phyloP scores from a whole-genome alignment of 2,329 filamentous ascomycete genomes.

The Cladosporium sp. region DNA sequence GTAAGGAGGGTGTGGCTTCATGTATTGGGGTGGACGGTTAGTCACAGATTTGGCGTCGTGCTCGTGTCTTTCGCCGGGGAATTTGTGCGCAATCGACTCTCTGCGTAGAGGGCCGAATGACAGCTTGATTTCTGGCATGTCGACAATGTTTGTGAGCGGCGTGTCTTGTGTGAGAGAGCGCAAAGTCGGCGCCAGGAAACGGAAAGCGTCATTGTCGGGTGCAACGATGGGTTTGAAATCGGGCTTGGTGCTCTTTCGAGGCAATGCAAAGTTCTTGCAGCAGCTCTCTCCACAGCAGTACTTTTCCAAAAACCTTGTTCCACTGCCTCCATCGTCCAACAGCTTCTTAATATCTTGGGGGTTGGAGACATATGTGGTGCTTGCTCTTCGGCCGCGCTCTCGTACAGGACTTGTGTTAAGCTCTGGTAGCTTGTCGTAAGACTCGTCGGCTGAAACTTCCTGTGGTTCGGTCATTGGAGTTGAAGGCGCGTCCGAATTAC shows the following conservation, averaged over 20 bases:
- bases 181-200: conserved; percentile 74
- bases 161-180: conserved; percentile 70
- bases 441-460: conserved; percentile 26
- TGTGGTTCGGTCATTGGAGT: conserved; percentile 46
- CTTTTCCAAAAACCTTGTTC: conserved; percentile 62
- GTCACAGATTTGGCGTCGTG: conserved; percentile 44
- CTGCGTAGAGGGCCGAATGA: conserved; percentile 43
- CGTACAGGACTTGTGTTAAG: conserved; percentile 29
- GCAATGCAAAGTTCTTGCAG: conserved; percentile 59
- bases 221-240: conserved; percentile 50
- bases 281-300: conserved; percentile 66
- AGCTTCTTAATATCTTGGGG: conserved; percentile 59
- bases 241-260: conserved; percentile 47
- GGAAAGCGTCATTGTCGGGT: conserved; percentile 84
- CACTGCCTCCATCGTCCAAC: conserved; percentile 53
- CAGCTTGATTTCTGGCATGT: conserved; percentile 73
- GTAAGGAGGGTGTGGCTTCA: conserved; percentile 92
- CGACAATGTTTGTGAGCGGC: conserved; percentile 67
- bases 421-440: conserved; percentile 42
- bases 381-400: conserved; percentile 32
- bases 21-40: conserved; percentile 77
- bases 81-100: conserved; percentile 55
- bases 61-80: conserved; percentile 48
- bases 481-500: conserved; percentile 44
- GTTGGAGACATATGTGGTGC: conserved; percentile 49